Evolutionary conservation across 768 basidiomycete species (phyloP).

Genomic region (Boletus rubroflammeus): DNA sequence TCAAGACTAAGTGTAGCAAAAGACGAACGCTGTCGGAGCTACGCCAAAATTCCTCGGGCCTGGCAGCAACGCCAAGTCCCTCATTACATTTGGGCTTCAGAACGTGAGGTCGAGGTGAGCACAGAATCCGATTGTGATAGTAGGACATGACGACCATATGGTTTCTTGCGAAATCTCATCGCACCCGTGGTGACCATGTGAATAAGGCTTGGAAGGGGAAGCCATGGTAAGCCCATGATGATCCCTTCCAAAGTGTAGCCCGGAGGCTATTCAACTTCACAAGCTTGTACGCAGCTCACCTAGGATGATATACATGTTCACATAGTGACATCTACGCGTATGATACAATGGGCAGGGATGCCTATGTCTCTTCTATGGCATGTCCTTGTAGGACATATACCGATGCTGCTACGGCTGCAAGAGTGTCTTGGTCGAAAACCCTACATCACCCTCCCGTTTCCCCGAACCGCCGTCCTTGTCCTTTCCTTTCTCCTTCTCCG

Average conservation of each 20-base stretch:
- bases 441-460: constrained; percentile 28
- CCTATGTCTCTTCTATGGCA: not conserved
- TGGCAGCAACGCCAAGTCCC: not conserved
- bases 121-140: not conserved
- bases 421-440: constrained; percentile 6
- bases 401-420: constrained; percentile 5
- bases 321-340: not conserved
- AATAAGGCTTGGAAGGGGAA: not conserved
- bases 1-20: not conserved
- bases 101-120: not conserved
- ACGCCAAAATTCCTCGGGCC: not conserved
- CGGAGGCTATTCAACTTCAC: not conserved
- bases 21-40: not conserved
- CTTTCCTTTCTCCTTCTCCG: constrained; percentile 38
- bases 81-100: not conserved
- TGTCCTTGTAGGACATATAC: not conserved
- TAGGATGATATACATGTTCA: not conserved
- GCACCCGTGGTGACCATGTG: not conserved
- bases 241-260: not conserved
- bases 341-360: constrained; percentile 1
- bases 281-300: not conserved
- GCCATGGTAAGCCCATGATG: not conserved
- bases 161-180: not conserved
- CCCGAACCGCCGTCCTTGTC: constrained; percentile 29
- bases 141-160: not conserved